phyloP scores from a whole-genome alignment of 202 grass and related monocot genomes.

The Thinopyrum obtusiflorum region DNA sequence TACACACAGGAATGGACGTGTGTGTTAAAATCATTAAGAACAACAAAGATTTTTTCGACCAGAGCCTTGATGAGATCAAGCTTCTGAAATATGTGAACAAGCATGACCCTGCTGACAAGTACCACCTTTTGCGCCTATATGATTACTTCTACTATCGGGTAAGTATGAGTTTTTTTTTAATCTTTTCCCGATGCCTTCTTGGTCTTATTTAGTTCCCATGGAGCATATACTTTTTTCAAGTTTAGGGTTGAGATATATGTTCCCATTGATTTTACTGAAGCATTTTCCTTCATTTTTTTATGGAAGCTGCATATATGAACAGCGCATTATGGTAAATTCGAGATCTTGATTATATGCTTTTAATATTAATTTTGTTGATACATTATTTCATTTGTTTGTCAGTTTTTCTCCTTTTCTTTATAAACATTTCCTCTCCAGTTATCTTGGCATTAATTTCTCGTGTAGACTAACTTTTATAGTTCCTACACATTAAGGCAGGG shows the following conservation, averaged over 20 bases:
- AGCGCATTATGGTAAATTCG: neutral
- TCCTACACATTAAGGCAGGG: neutral
- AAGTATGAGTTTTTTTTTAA: constrained; percentile 34
- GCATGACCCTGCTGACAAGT: constrained; percentile 93
- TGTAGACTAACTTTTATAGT: constrained; percentile 7
- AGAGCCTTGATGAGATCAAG: constrained; percentile 99
- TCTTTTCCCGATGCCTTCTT: constrained; percentile 6
- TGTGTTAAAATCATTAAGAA: constrained; percentile 99
- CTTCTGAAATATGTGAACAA: constrained; percentile 99
- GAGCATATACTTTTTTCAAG: neutral
- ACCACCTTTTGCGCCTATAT: constrained; percentile 90
- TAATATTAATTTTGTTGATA: neutral
- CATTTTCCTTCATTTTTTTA: neutral
- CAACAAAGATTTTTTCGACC: constrained; percentile 99
- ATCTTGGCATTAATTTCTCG: neutral
- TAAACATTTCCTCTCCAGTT: neutral
- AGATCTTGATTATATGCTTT: constrained; percentile 8
- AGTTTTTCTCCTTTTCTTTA: neutral
- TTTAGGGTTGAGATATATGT: neutral
- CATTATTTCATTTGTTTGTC: neutral
- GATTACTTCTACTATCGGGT: constrained; percentile 99
- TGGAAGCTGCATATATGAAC: neutral
- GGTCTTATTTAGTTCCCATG: constrained; percentile 3
- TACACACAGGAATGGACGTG: constrained; percentile 99
- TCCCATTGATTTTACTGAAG: constrained; percentile 2